Base-by-base conservation (phyloP, 148 eudicot species). In the Talinum fruticosum region DNA sequence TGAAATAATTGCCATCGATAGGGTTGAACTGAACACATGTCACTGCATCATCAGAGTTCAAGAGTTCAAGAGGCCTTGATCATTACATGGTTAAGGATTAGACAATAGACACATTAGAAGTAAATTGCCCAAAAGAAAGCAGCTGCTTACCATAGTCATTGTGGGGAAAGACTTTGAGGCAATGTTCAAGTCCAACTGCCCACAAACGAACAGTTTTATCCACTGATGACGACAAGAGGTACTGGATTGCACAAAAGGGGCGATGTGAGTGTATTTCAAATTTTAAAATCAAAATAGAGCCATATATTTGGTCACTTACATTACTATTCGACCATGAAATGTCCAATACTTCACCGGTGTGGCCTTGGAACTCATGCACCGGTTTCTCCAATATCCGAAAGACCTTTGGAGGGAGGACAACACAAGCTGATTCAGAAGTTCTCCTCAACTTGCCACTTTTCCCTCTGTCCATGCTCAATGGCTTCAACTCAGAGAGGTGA, bases 161-260 rank as follows among this genome's bases (percentile, higher is more conserved):
- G 67, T 96, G 97, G 19, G 89, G 69, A 84, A 93, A 96, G 79
- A 91, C 89, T 80, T 84, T 84, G 68, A 89, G 83, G 86, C 99
- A 96, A 71, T 79, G 80, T 36, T 85, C 76, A 68, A 66, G 59
- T 69, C 99, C 99, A 69, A 96, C 90, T 82, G 57, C 86, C 99
- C 99, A 96, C 84, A 96, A 71, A 32, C 97, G 93, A 75, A 96
- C 99, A 73, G 95, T 86, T 79, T 90, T 86, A 82, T 96, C 99
- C 71, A 87, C 84, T 1, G 99, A 93, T 49, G 99, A 88, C 51
- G 97, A 89, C 79, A 93, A 83, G 73, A 93, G 77, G 80, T 61
- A 79, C 97, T 93, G 85, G 83, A 86, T 54, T 67, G 78, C 77
- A 71, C 79, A 85, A 73, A 66, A 26, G 24, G 24, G 5, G 21